phyloP scores from a whole-genome alignment of 345 rosid genomes.

The Citrus sinensis region DVS_A1.0 CM039167.1:20507501-20508000 shows the following conservation, averaged over 20 bases:
- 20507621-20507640: not conserved
- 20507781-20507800: not conserved
- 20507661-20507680: not conserved
- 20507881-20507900: not conserved
- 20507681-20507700: not conserved
- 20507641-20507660: not conserved
- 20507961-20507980: conserved; percentile 93
- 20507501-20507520: not conserved
- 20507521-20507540: not conserved
- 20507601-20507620: not conserved
- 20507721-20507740: not conserved
- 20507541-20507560: not conserved
- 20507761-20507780: not conserved
- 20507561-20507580: not conserved
- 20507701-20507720: not conserved
- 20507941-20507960: conserved; percentile 98
- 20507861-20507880: conserved; percentile 1
- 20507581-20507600: not conserved
- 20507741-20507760: not conserved
- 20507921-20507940: conserved; percentile 55
- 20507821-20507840: not conserved
- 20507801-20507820: not conserved
- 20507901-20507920: conserved; percentile 2
- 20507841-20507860: not conserved
- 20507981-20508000: conserved; percentile 87